These are phyloP conservation scores for Magnolia sinica DNA, from an alignment of 164 flowering plant species.

Conservation along the genomic window DNA sequence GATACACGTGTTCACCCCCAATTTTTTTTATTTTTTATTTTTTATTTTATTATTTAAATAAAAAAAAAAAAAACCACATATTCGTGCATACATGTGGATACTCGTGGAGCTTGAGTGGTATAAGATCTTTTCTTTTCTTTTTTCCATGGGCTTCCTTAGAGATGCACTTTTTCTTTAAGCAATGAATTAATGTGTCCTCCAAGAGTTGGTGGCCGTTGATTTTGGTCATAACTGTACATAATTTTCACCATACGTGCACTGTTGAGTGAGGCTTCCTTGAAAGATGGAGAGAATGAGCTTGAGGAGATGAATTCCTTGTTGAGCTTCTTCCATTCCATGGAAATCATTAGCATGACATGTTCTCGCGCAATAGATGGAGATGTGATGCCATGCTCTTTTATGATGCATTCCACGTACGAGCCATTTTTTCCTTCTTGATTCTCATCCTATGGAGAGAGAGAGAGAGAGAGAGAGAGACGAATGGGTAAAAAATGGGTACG, in stretches of 20 bases:
- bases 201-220: constrained; percentile 36
- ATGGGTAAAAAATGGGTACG: not conserved
- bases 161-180: constrained; percentile 2
- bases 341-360: constrained; percentile 30
- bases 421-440: constrained; percentile 55
- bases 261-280: constrained; percentile 36
- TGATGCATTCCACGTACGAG: constrained; percentile 45
- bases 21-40: too few species aligned
- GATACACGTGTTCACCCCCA: too few species aligned
- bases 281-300: constrained; percentile 32
- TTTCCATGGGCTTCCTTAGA: not conserved
- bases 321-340: constrained; percentile 46
- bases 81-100: too few species aligned
- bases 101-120: too few species aligned
- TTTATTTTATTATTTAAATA: too few species aligned
- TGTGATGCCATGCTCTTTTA: constrained; percentile 26
- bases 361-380: constrained; percentile 23
- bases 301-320: constrained; percentile 40
- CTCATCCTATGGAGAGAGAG: constrained; percentile 39
- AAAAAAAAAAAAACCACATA: too few species aligned
- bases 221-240: constrained; percentile 44
- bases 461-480: not conserved
- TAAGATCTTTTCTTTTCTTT: too few species aligned
- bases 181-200: constrained; percentile 22
- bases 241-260: constrained; percentile 47